Base-by-base conservation (phyloP, 257 asterid species). In the Osmanthus fragrans region DNA sequence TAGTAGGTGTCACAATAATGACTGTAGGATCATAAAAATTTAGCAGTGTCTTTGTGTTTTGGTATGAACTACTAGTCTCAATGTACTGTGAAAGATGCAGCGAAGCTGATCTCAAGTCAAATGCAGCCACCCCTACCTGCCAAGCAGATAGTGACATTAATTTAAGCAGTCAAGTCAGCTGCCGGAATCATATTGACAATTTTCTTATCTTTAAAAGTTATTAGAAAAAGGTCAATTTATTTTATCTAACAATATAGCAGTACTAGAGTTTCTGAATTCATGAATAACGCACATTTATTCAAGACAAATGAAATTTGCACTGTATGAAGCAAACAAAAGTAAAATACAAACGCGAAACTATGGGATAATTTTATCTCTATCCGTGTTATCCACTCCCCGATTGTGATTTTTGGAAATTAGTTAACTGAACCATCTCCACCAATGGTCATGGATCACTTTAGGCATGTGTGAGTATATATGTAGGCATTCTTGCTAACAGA, bases 91-190 rank as follows among this genome's bases (percentile, higher is more conserved):
- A 95, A 63, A 95, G 99, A 89, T 93, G 93, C 78, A 95, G 80
- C 1, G 99, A 95, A 74, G 98, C 99, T 69, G 97, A 93, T 87
- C 99, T 87, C 87, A 95, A 84, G 84, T 93, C 97, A 79, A 93
- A 85, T 39, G 98, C 99, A 81, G 99, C 99, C 81, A 95, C 96
- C 76, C 99, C 99, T 80, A 95, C 97, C 99, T 94, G 83, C 67
- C 56, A 71, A 56, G 33, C 71, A 67, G 63, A 65, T 40, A 75
- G 49, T 29, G 42, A 67, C 25, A 39, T 25, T 15, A 3, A 27
- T 54, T 39, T 16, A 54, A 40, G 65, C 27, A 78, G 49, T 63
- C 69, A 12, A 34, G 58, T 76, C 78, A 70, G 64, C 30, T 76
- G 19, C 34, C 32, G 19, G 70, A 73, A 73, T 73, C 19, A 64